Base-by-base conservation (phyloP, 495 filamentous ascomycete species). In the Penicillium malachiteum region DNA sequence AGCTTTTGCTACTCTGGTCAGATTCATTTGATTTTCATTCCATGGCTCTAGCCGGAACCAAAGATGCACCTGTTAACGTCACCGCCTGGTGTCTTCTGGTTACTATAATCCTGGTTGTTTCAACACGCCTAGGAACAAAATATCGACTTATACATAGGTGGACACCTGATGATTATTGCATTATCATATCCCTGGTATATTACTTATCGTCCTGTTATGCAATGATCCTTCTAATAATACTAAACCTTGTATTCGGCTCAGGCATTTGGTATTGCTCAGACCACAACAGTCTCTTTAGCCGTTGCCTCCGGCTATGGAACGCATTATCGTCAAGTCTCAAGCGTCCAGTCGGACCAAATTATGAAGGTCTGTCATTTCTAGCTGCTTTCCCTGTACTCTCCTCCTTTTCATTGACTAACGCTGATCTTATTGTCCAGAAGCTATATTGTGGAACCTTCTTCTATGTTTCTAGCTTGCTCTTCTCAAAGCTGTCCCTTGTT, bases 321-420 rank as follows among this genome's bases (percentile, higher is more conserved):
- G 9, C 64, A 61, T 49, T 58, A 34, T 10, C 31, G 38, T n/a
- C 46, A 55, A 10, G 48, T 69, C 31, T 55, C 48, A 12, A 48
- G 31, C 8, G 5, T 30, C 12, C 31, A 57, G 18, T 45, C 64
- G n/a, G 49, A 65, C 3, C 8, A 44, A 10, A 52, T 67, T 18
- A 65, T 67, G 64, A 67, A 69, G 54, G 67, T 67, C 18, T n/a
- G 59, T n/a, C n/a, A n/a, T n/a, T n/a, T n/a, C n/a, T n/a, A n/a
- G n/a, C n/a, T n/a, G n/a, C n/a, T n/a, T n/a, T n/a, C n/a, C n/a
- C n/a, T n/a, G n/a, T n/a, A n/a, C n/a, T n/a, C n/a, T n/a, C n/a
- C n/a, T n/a, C n/a, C n/a, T n/a, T n/a, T n/a, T n/a, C n/a, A n/a
- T n/a, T n/a, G n/a, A n/a, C n/a, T n/a, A n/a, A n/a, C n/a, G n/a